phyloP scores from a whole-genome alignment of 495 filamentous ascomycete genomes.

The Mytilinidion resinicola region DNA sequence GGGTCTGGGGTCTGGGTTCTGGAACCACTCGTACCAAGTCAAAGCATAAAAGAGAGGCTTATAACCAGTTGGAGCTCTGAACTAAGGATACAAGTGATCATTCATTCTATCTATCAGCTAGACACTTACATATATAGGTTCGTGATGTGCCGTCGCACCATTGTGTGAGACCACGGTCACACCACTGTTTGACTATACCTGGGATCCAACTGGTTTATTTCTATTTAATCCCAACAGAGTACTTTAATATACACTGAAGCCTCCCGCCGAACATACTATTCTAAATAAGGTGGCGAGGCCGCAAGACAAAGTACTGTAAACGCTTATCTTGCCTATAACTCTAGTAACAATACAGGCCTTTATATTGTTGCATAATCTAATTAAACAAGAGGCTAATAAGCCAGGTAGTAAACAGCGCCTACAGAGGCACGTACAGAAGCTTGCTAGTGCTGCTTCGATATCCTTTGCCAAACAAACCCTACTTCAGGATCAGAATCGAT shows the following conservation, averaged over 20 bases:
- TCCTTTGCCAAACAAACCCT: background rate
- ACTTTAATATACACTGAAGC: background rate
- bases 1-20: too few species aligned
- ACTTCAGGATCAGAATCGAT: background rate
- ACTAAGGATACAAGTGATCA: too few species aligned
- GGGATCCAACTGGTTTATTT: background rate
- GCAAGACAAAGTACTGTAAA: background rate
- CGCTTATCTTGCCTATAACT: background rate
- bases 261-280: background rate
- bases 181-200: too few species aligned
- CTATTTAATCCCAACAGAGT: background rate
- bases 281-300: background rate
- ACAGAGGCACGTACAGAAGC: too few species aligned
- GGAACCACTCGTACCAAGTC: too few species aligned
- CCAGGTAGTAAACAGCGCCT: background rate
- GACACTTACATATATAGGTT: too few species aligned
- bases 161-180: too few species aligned
- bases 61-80: too few species aligned
- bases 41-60: too few species aligned
- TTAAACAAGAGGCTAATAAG: background rate
- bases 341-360: background rate
- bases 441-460: background rate
- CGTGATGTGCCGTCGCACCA: too few species aligned
- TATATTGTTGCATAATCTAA: background rate
- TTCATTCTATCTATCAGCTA: too few species aligned